phyloP scores from a whole-genome alignment of 805 yeast species.

The Candida ipomoeae region DNA sequence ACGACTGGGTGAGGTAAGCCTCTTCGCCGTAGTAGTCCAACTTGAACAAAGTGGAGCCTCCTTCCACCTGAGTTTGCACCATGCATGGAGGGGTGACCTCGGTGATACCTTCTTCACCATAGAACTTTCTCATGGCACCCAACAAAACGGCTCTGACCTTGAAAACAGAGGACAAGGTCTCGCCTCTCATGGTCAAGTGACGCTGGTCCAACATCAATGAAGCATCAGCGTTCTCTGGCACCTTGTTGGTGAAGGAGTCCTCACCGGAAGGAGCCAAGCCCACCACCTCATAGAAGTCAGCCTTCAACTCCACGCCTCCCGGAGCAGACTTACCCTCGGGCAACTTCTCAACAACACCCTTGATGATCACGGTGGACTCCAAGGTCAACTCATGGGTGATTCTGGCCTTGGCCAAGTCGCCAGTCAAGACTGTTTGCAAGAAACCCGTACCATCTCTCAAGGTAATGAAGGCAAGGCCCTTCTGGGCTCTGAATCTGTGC shows the following conservation, averaged over 20 bases:
- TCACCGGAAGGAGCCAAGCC: slow-evolving; percentile 97
- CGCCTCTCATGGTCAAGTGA: slow-evolving; percentile 95
- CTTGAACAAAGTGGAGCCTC: slow-evolving; percentile 93
- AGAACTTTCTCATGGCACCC: slow-evolving; percentile 70
- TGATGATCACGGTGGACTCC: slow-evolving; percentile 78
- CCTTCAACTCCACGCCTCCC: slow-evolving; percentile 91
- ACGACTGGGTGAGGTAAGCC: slow-evolving; percentile 93
- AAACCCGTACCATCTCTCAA: slow-evolving; percentile 94
- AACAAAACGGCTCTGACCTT: slow-evolving; percentile 85
- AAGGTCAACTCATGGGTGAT: slow-evolving; percentile 80
- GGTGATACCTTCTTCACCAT: slow-evolving; percentile 63
- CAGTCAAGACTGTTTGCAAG: slow-evolving; percentile 81
- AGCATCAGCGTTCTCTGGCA: slow-evolving; percentile 92
- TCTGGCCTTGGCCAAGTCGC: slow-evolving; percentile 89
- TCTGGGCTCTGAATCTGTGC: slow-evolving; percentile 89
- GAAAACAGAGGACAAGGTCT: slow-evolving; percentile 86
- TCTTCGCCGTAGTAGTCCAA: slow-evolving; percentile 95
- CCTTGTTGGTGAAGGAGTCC: slow-evolving; percentile 90
- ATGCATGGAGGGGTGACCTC: slow-evolving; percentile 99
- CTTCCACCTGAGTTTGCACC: slow-evolving; percentile 99
- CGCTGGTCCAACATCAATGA: slow-evolving; percentile 89
- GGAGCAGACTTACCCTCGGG: slow-evolving; percentile 98
- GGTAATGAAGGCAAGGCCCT: slow-evolving; percentile 86
- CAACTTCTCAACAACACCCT: slow-evolving; percentile 74
- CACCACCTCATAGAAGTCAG: slow-evolving; percentile 82